Evolutionary conservation across 495 filamentous ascomycete species (phyloP).

Genomic region (Neurospora sp.): DNA sequence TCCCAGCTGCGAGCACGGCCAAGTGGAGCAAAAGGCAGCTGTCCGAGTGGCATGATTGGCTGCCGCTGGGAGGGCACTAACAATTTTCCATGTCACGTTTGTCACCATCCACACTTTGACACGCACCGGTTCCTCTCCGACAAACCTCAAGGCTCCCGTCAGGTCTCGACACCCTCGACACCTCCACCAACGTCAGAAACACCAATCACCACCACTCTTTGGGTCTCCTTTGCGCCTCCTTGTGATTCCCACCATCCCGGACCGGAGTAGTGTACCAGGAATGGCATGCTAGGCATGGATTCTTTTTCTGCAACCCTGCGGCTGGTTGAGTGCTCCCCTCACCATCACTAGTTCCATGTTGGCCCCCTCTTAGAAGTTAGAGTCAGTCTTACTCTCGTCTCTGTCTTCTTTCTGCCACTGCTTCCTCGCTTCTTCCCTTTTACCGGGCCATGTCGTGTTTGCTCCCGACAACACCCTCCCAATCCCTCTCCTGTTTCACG

Average conservation of each 20-base stretch:
- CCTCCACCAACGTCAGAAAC: background rate
- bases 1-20: background rate
- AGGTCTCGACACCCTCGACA: background rate
- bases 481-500: background rate
- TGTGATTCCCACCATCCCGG: background rate
- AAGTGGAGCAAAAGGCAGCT: background rate
- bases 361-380: background rate
- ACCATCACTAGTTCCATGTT: background rate
- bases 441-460: background rate
- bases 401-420: background rate
- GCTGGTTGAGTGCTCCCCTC: background rate
- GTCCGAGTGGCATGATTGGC: background rate
- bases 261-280: background rate
- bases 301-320: background rate
- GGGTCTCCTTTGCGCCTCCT: background rate
- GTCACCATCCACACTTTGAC: background rate
- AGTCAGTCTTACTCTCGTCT: background rate
- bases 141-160: background rate
- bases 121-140: background rate
- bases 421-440: background rate
- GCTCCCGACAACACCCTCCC: background rate
- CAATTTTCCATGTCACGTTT: background rate
- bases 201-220: background rate
- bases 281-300: background rate
- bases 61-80: background rate